Conservation (phyloP, 768 basidiomycete species). For the Lentinula aciculospora region DNA sequence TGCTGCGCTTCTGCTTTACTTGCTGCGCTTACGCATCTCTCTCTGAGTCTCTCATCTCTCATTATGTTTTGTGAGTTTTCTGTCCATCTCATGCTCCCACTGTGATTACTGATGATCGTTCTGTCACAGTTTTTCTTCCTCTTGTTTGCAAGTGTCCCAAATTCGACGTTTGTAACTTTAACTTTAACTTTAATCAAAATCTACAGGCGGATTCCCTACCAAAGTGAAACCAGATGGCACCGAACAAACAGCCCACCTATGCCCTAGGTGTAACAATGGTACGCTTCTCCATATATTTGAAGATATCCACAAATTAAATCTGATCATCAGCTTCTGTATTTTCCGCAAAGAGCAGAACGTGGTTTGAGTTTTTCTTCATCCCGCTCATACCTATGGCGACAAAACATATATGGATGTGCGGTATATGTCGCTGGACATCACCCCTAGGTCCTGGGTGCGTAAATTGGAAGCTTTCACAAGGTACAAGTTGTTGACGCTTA, state of each 20-base stretch:
- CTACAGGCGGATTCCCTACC: slow-evolving; percentile 5
- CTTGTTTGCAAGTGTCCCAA: neutral
- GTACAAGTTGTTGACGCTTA: neutral
- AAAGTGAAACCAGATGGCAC: slow-evolving; percentile 8
- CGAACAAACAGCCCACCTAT: slow-evolving; percentile 6
- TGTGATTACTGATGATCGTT: neutral
- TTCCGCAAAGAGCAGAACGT: slow-evolving; percentile 12
- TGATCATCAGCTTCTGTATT: slow-evolving; percentile 10
- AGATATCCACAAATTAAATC: neutral
- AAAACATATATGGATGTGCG: slow-evolving; percentile 15
- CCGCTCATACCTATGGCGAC: slow-evolving; percentile 12
- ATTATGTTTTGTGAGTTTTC: slow-evolving; percentile 7
- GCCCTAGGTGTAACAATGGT: slow-evolving; percentile 11
- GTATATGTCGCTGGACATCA: slow-evolving; percentile 11
- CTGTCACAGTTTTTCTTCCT: neutral
- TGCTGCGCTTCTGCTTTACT: too few relatives aligned
- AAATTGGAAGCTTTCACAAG: neutral
- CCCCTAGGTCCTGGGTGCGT: slow-evolving; percentile 10
- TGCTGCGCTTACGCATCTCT: too few relatives aligned
- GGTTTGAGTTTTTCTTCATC: slow-evolving; percentile 15
- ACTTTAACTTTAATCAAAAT: neutral
- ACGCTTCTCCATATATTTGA: neutral
- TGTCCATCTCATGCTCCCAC: neutral
- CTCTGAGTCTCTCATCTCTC: neutral
- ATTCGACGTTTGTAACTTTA: neutral